Conservation (phyloP, 306 rosid species). For the Oemleria cerasiformis region DNA sequence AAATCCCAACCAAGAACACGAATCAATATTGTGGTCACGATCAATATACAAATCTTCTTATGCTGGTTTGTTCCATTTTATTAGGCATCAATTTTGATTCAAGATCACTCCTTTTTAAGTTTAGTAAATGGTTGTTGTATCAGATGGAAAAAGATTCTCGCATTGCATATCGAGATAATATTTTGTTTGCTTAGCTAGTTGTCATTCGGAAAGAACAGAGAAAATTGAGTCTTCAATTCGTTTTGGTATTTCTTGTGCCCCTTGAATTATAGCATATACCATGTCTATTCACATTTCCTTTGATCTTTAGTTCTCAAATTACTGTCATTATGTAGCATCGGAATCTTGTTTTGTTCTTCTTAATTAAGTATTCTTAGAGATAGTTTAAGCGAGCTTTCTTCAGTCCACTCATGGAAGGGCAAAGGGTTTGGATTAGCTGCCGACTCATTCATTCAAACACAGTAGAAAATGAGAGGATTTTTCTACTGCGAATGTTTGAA, state of each 20-base stretch:
- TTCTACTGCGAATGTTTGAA: conserved; percentile 83
- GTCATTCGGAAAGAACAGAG: neutral
- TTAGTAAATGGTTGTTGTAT: neutral
- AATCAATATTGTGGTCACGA: neutral
- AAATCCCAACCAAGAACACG: neutral
- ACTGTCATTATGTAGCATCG: neutral
- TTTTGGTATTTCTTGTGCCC: neutral
- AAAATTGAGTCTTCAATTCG: neutral
- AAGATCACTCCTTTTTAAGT: neutral
- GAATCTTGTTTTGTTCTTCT: neutral
- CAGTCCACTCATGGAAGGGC: conserved; percentile 88
- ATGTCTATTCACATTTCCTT: neutral
- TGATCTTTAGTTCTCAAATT: neutral
- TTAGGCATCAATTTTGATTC: neutral
- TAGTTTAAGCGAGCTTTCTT: conserved; percentile 79
- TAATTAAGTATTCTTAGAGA: conserved; percentile 3
- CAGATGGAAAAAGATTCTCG: neutral
- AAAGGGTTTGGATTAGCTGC: conserved; percentile 77
- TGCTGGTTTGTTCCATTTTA: neutral
- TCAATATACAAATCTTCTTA: neutral
- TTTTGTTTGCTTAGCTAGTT: neutral
- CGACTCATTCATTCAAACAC: conserved; percentile 96
- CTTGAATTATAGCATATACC: neutral
- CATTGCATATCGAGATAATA: neutral
- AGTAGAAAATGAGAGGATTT: conserved; percentile 34